Evolutionary conservation across 106 monocot species (phyloP).

Genomic region (Dendrobium officinale): DNA sequence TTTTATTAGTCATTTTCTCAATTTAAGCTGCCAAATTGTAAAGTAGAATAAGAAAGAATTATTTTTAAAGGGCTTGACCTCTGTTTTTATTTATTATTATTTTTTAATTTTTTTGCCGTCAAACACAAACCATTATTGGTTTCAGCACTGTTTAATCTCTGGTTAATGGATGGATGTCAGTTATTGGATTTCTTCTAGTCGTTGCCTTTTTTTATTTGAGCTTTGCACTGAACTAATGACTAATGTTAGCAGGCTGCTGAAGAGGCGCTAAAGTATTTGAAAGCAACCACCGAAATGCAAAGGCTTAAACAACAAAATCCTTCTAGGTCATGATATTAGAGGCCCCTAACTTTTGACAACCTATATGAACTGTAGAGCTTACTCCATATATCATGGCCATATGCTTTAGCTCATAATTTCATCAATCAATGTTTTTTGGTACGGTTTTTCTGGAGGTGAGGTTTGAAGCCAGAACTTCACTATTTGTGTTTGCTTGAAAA

Average conservation of each 20-base stretch:
- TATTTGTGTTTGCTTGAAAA: too few relatives aligned
- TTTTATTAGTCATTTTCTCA: too few relatives aligned
- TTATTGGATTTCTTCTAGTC: not conserved
- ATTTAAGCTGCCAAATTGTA: too few relatives aligned
- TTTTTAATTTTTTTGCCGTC: not conserved
- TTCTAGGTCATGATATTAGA: not conserved
- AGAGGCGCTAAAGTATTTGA: constrained; percentile 5
- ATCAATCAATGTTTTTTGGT: too few relatives aligned
- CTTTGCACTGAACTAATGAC: not conserved
- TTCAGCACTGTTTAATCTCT: not conserved
- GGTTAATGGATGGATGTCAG: not conserved
- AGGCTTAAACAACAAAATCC: not conserved
- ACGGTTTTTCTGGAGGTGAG: too few relatives aligned
- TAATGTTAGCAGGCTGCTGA: constrained; percentile 6
- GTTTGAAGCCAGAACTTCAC: too few relatives aligned
- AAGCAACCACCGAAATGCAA: constrained; percentile 2
- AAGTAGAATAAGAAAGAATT: too few relatives aligned
- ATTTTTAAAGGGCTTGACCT: not conserved
- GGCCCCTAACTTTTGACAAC: too few relatives aligned
- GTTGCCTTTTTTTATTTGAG: not conserved
- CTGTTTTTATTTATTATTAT: not conserved
- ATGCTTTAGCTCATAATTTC: too few relatives aligned
- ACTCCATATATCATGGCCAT: too few relatives aligned
- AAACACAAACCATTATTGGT: not conserved
- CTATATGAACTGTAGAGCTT: too few relatives aligned